A percentile compares a stretch with the other conserved stretches of the same genome.
phyloP scores from a whole-genome alignment of 768 basidiomycete genomes.

The Lentinula guzmanii region DNA sequence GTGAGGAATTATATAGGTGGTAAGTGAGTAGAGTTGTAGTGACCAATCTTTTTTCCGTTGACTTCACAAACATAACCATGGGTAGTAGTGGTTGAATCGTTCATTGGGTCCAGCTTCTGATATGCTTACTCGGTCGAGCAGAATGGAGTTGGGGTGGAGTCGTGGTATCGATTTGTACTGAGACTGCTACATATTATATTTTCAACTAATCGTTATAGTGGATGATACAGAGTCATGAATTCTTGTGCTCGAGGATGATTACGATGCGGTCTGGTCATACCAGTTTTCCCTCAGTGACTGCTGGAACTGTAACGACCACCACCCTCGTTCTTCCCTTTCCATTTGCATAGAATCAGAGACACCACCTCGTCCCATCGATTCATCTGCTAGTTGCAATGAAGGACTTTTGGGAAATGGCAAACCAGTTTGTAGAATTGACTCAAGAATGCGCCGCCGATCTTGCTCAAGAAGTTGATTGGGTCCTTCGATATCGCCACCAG shows the following conservation, averaged over 20 bases:
- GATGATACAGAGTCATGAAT: not conserved
- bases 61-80: too few relatives aligned
- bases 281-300: conserved; percentile 47
- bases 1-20: too few relatives aligned
- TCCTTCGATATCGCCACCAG: conserved; percentile 11
- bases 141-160: too few relatives aligned
- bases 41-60: too few relatives aligned
- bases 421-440: conserved; percentile 33
- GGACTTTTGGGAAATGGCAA: conserved; percentile 70
- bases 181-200: too few relatives aligned
- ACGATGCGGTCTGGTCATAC: not conserved
- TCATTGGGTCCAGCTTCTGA: too few relatives aligned
- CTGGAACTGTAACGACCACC: conserved; percentile 68
- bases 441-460: conserved; percentile 27
- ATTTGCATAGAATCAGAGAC: not conserved
- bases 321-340: conserved; percentile 66
- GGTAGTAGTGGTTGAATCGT: too few relatives aligned
- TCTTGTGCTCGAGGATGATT: not conserved
- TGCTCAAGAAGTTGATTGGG: conserved; percentile 18
- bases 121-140: too few relatives aligned
- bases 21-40: too few relatives aligned
- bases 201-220: too few relatives aligned
- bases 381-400: conserved; percentile 46
- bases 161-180: too few relatives aligned
- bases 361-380: conserved; percentile 20